Conservation (phyloP, 495 filamentous ascomycete species). For the Penicillium roqueforti region DNA sequence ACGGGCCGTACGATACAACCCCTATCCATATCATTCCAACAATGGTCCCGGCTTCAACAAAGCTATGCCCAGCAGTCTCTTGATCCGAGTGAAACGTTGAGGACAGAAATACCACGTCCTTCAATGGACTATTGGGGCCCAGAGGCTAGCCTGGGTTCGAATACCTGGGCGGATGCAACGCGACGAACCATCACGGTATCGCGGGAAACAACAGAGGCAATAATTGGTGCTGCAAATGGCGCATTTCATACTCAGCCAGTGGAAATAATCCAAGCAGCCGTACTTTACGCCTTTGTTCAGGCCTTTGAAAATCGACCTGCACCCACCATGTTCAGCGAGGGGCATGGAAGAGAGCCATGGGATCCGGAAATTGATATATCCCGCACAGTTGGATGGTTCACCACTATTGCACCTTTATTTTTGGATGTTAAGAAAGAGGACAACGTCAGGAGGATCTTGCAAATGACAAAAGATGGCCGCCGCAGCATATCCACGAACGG, state of each 20-base stretch:
- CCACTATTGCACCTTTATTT: slow-evolving; percentile 36
- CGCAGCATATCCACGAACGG: slow-evolving; percentile 28
- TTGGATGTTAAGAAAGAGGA: background rate
- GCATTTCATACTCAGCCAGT: slow-evolving; percentile 1
- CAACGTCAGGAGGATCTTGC: slow-evolving; percentile 12
- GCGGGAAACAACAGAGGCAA: background rate
- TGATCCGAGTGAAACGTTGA: background rate
- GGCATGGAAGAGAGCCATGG: slow-evolving; percentile 44
- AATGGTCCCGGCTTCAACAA: slow-evolving; percentile 5
- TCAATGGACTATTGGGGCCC: background rate
- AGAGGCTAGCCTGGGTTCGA: background rate
- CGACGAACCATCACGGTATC: background rate
- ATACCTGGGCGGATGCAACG: background rate
- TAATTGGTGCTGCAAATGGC: background rate
- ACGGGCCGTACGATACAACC: background rate
- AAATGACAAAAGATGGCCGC: slow-evolving; percentile 25
- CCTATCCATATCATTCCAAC: background rate
- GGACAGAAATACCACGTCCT: background rate
- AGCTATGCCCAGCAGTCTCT: background rate
- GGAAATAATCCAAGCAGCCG: background rate
- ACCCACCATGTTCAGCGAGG: slow-evolving; percentile 46
- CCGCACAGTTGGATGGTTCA: slow-evolving; percentile 47
- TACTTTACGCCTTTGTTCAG: background rate
- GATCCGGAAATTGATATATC: slow-evolving; percentile 33
- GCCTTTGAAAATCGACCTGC: slow-evolving; percentile 11